Base-by-base conservation (phyloP, 306 rosid species). In the Vigna angularis region DNA sequence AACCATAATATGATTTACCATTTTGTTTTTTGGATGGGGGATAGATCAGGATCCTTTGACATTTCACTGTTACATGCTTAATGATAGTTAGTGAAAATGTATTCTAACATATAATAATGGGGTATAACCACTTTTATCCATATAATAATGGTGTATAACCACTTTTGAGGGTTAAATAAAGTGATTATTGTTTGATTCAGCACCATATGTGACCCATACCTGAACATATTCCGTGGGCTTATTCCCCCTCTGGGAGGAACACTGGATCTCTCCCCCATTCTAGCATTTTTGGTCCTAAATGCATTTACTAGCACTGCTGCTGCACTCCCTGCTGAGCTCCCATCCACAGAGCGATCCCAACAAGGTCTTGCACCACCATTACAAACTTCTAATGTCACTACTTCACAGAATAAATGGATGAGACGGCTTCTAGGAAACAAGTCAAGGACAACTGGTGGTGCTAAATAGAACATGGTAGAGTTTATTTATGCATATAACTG, bases 251-350 rank as follows among this genome's bases (percentile, higher is more conserved):
- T 95, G 5, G 99, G 98, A 72, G 99, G 99, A 69, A 88, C 98
- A 24, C 79, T 95, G 74, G 99, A 95, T 85, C 88, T 95, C 18
- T 95, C 99, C 51, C 99, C 99, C 75, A 95, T 95, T 28, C 84
- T 95, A 75, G 99, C 99, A 17, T 91, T 93, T 78, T 71, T 91
- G 76, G 91, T 93, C 72, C 86, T 95, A 13, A 95, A 93, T 83
- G 97, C 87, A 66, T 95, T 95, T 77, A 95, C 98, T 2, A 93
- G 98, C 89, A 85, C 96, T 32, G 98, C 99, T 51, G 73, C 99
- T 30, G 99, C 99, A n/a, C 90, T 95, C 68, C 98, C 98, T 57
- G 99, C 99, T 1, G 99, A 95, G 85, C 97, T 93, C 78, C 97
- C 98, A 9, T 72, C 49, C 62, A 9, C 87, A 22, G 83, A 80